Evolutionary conservation across 345 rosid species (phyloP), one percentile per base, ranked within the genome.

Genomic region (Gossypium ekmanianum): DNA sequence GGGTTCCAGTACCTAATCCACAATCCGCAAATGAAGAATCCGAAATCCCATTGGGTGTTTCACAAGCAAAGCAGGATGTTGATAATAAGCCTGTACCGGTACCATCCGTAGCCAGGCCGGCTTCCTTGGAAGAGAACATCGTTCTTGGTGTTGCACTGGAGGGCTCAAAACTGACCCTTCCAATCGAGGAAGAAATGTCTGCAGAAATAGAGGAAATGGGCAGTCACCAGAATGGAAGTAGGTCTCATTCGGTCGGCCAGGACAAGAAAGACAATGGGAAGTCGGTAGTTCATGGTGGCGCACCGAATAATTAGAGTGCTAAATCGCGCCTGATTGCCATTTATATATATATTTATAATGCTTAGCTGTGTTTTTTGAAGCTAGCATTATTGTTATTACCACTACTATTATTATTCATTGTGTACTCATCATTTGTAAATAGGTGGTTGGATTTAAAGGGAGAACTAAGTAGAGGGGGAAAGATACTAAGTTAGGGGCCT

Each of bases 101-200:
- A 12, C 82, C 86, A 11, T 74, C 88, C 3, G 70, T 77, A 43
- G 64, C 68, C 39, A 83, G 84, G 78, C 83, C 94, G 78, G 81
- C 92, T 50, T 76, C 85, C 11, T 63, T 91, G 83, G 94, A 87
- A 79, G 97, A 94, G 70, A 94, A 92, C 76, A 85, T 94, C 64
- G 90, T 94, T 78, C 94, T 94, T 14, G 97, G 91, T 3, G 98
- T 94, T 58, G 97, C 97, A 5, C 66, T 94, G 59, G 97, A 94
- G 63, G 97, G 97, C 50, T 88, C 94, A 18, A 92, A 91, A 79
- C 85, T 94, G n/a, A 92, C 92, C 17, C 94, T 92, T 55, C 97
- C 92, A 1, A 89, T 92, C n/a, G 97, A 92, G 57, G 97, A 88
- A 76, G 92, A 91, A 72, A 65, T 55, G 8, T 73, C 84, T 11